Percentiles rank a stretch among this genome's conserved stretches.
Conservation (phyloP, 441 rosid genomes). For the Mallotus japonicus region DNA sequence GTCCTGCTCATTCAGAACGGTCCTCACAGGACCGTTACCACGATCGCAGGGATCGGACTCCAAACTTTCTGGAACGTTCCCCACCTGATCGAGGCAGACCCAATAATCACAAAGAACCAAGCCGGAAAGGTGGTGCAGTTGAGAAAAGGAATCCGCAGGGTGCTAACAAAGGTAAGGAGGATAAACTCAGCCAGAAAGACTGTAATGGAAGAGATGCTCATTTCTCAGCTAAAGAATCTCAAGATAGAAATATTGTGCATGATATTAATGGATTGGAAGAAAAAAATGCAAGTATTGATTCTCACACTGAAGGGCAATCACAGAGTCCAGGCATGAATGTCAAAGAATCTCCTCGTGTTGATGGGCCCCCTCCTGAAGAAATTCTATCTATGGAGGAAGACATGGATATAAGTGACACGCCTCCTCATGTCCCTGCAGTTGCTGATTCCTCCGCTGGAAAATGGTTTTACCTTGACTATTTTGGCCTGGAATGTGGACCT, state of each 20-base stretch:
- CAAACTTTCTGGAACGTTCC: constrained; percentile 55
- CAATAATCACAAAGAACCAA: constrained; percentile 45
- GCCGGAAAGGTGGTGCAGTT: constrained; percentile 51
- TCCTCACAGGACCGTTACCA: constrained; percentile 64
- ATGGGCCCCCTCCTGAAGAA: constrained; percentile 63
- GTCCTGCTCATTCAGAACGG: constrained; percentile 73
- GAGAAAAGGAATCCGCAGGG: constrained; percentile 58
- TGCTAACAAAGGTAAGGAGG: constrained; percentile 51
- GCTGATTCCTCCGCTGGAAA: constrained; percentile 66
- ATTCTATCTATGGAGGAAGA: constrained; percentile 98
- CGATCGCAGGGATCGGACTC: constrained; percentile 73
- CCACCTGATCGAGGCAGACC: constrained; percentile 62
- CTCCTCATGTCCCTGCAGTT: constrained; percentile 74
- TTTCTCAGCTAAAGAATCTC: constrained; percentile 52
- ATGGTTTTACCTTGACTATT: constrained; percentile 95
- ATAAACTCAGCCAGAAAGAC: constrained; percentile 53
- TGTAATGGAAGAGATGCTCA: constrained; percentile 44
- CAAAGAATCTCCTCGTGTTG: constrained; percentile 48
- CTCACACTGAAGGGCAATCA: constrained; percentile 51
- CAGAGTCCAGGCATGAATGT: constrained; percentile 41
- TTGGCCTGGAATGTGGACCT: constrained; percentile 88
- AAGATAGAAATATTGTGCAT: constrained; percentile 40
- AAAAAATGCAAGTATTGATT: constrained; percentile 43
- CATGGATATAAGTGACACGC: constrained; percentile 99
- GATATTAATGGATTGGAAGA: constrained; percentile 42